Evolutionary conservation across 371 early-diverging fungal genomes (phyloP).

Genomic region (Mucor saturninus): DNA sequence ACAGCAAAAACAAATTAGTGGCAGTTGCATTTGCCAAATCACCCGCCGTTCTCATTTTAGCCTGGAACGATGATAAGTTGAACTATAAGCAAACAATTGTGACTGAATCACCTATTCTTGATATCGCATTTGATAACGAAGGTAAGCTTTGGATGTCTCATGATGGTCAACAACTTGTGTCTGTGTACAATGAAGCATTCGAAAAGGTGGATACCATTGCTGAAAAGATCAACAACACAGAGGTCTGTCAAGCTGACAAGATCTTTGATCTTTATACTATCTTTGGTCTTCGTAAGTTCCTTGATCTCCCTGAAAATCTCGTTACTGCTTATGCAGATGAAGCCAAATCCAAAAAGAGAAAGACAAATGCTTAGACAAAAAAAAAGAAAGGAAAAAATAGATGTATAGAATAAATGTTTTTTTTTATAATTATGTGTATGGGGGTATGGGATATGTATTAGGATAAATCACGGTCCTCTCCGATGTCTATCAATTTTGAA

Average conservation of each 20-base stretch:
- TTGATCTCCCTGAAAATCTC: slow-evolving; percentile 43
- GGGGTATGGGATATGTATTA: slow-evolving; percentile 12
- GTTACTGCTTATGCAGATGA: slow-evolving; percentile 24
- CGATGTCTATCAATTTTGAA: slow-evolving; percentile 29
- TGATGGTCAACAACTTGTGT: slow-evolving; percentile 14
- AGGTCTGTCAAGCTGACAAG: slow-evolving; percentile 46
- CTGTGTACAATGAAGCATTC: slow-evolving; percentile 24
- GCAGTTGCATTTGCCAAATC: slow-evolving; percentile 51
- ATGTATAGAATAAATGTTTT: not conserved
- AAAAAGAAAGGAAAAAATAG: slow-evolving; percentile 6
- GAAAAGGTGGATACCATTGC: slow-evolving; percentile 32
- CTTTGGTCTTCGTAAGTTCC: slow-evolving; percentile 61
- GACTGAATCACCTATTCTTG: slow-evolving; percentile 33
- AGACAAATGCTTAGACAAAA: slow-evolving; percentile 22
- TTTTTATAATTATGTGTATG: not conserved
- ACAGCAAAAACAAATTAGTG: slow-evolving; percentile 21
- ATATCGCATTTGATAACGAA: slow-evolving; percentile 36
- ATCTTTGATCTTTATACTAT: slow-evolving; percentile 57
- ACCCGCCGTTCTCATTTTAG: slow-evolving; percentile 38
- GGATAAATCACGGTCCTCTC: slow-evolving; percentile 31
- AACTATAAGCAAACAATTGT: slow-evolving; percentile 36
- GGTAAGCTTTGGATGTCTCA: slow-evolving; percentile 38
- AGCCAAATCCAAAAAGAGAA: slow-evolving; percentile 41
- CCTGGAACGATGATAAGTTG: slow-evolving; percentile 34
- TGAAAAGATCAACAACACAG: slow-evolving; percentile 46